Conservation (phyloP, 2,329 filamentous ascomycete genomes). For the Orbilia blumenaviensis region DNA sequence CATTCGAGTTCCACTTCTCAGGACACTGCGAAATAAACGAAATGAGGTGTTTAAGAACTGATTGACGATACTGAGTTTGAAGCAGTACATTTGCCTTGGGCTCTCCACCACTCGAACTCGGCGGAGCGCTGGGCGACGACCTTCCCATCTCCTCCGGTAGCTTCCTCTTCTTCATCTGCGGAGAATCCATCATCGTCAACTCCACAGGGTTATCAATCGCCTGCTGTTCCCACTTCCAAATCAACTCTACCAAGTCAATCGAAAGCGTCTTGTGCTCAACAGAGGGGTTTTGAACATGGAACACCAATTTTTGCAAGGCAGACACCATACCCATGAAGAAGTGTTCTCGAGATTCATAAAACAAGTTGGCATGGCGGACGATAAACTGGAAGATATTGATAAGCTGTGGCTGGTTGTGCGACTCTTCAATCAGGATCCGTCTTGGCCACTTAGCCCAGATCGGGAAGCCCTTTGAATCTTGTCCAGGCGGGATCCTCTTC, state of each 20-base stretch:
- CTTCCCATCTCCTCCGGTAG: constrained; percentile 64
- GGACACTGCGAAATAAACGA: constrained; percentile 91
- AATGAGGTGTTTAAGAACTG: constrained; percentile 90
- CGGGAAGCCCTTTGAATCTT: constrained; percentile 76
- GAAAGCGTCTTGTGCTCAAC: constrained; percentile 92
- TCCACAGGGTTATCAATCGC: constrained; percentile 64
- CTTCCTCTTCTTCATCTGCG: constrained; percentile 77
- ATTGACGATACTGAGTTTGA: constrained; percentile 64
- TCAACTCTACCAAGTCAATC: constrained; percentile 86
- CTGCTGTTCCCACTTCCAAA: constrained; percentile 94
- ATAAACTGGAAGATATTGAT: constrained; percentile 98
- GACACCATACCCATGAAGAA: constrained; percentile 89
- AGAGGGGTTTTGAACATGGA: constrained; percentile 80
- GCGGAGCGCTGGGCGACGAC: constrained; percentile 39
- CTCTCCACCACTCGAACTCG: constrained; percentile 45
- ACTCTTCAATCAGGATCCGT: constrained; percentile 91
- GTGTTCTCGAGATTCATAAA: constrained; percentile 93
- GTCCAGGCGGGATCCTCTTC: constrained; percentile 76
- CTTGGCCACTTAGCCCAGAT: constrained; percentile 90
- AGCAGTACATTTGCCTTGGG: constrained; percentile 37
- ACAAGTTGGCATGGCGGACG: constrained; percentile 88
- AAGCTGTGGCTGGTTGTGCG: constrained; percentile 92
- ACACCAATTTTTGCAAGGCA: constrained; percentile 82
- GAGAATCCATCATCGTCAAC: constrained; percentile 71
- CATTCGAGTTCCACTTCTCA: constrained; percentile 78